Percentiles rank a stretch among this genome's conserved stretches.
Evolutionary conservation across 1,284 basidiomycete species (phyloP).

Genomic region (Butyriboletus appendiculatus): DNA sequence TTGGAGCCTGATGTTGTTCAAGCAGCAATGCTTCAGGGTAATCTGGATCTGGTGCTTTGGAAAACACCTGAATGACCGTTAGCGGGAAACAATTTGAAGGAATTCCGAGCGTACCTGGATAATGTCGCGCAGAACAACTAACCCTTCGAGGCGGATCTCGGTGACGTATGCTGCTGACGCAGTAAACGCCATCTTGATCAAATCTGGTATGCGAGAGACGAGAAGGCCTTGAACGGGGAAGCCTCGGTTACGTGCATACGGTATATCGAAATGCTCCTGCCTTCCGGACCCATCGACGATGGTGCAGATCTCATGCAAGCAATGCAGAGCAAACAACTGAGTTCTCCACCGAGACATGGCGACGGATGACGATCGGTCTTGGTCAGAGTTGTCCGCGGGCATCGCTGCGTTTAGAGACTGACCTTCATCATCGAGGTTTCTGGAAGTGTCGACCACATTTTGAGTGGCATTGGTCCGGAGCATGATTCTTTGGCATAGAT

Average conservation of each 20-base stretch:
- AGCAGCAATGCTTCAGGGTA: constrained; percentile 89
- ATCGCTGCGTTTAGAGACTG: constrained; percentile 78
- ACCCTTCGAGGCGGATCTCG: constrained; percentile 92
- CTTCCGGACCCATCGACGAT: constrained; percentile 75
- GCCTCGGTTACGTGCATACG: constrained; percentile 56
- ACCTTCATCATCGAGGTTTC: constrained; percentile 88
- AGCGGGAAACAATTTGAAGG: not conserved
- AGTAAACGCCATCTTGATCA: constrained; percentile 98
- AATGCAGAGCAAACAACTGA: constrained; percentile 92
- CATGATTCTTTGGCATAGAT: constrained; percentile 97
- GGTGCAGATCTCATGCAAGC: constrained; percentile 87
- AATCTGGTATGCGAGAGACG: constrained; percentile 83
- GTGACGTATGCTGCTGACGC: constrained; percentile 95
- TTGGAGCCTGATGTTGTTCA: constrained; percentile 99
- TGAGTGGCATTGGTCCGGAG: constrained; percentile 82
- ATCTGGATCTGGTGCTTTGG: constrained; percentile 86
- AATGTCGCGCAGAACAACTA: constrained; percentile 89
- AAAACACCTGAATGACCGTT: constrained; percentile 65
- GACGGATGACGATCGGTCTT: constrained; percentile 39
- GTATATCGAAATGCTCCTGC: constrained; percentile 80
- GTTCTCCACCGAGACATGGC: constrained; percentile 92
- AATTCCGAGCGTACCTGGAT: constrained; percentile 67
- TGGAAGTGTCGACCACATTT: constrained; percentile 63
- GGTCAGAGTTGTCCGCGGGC: constrained; percentile 23
- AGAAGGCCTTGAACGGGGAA: constrained; percentile 57